Evolutionary conservation across 2,329 filamentous ascomycete genomes (phyloP).

Genomic region (Fusarium ambrosium): DNA sequence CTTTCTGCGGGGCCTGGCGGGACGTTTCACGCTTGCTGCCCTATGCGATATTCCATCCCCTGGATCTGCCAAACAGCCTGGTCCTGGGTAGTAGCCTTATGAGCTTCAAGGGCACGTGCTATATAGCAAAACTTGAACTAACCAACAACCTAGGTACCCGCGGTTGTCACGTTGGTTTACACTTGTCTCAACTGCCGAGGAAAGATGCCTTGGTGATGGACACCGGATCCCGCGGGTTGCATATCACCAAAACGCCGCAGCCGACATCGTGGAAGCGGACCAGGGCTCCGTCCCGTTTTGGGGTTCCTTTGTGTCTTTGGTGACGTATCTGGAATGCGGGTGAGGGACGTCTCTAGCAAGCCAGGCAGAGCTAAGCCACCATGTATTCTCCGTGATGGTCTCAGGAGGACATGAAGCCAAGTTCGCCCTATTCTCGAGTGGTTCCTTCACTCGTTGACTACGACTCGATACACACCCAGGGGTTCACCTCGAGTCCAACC

Average conservation of each 20-base stretch:
- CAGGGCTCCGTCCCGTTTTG: slow-evolving; percentile 4
- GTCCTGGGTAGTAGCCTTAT: slow-evolving; percentile 1
- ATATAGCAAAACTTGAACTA: background rate
- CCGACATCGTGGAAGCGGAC: slow-evolving; percentile 8
- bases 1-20: background rate
- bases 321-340: slow-evolving; percentile 24
- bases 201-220: background rate
- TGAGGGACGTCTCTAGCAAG: background rate
- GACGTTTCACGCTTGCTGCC: slow-evolving; percentile 4
- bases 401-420: background rate
- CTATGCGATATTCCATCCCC: background rate
- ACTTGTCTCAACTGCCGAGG: background rate
- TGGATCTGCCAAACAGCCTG: background rate
- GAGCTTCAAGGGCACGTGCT: background rate
- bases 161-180: background rate
- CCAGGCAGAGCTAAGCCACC: slow-evolving; percentile 1
- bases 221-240: background rate
- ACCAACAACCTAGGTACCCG: background rate
- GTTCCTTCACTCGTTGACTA: background rate
- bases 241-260: background rate
- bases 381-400: background rate
- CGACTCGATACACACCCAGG: background rate
- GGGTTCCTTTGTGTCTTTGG: background rate
- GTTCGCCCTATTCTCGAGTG: background rate
- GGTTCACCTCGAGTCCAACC: background rate